Evolutionary conservation across 2,329 filamentous ascomycete species (phyloP), one percentile per base, ranked within the genome.

Genomic region (Trichoderma citrinoviride): DNA sequence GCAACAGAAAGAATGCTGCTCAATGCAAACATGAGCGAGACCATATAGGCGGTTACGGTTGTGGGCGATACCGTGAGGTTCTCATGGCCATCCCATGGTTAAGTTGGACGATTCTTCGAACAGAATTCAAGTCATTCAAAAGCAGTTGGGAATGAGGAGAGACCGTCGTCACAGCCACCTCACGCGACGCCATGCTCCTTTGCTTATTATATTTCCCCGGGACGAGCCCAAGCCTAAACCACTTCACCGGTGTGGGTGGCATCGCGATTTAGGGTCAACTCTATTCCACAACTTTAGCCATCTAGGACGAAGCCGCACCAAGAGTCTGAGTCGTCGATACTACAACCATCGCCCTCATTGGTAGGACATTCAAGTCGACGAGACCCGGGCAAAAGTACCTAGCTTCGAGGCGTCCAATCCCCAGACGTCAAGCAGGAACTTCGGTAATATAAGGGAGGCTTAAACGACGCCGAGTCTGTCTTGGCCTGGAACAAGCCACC

Each of bases 401-500:
- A 54, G 49, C 23, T 10, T 29, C 21, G 21, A 27, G 6, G 15
- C 1, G 21, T 27, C 21, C 12, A 21, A 25, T 19, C 40, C 17
- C 21, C 8, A 23, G 19, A n/a, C 21, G 55, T 46, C n/a, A 17
- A 37, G 55, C 33, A 37, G 33, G 33, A 37, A 37, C 33, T 37
- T 37, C 12, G 12, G 10, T 37, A 37, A 17, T 7, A 19, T 7
- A 19, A n/a, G 14, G 17, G 17, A 12, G 7, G 55, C 15, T 44
- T 5, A 12, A 14, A 29, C 25, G 21, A 33, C 33, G 29, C n/a
- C 40, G 12, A 25, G 41, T 62, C 60, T 23, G 14, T 54, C 7
- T 19, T 14, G 40, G 60, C 33, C 49, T 62, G 3, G 60, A 62
- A 53, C 49, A 62, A 62, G 60, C 60, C 47, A 46, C 60, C 47